Evolutionary conservation across 2,329 filamentous ascomycete species (phyloP).

Genomic region (Cladorrhinum sp.): DNA sequence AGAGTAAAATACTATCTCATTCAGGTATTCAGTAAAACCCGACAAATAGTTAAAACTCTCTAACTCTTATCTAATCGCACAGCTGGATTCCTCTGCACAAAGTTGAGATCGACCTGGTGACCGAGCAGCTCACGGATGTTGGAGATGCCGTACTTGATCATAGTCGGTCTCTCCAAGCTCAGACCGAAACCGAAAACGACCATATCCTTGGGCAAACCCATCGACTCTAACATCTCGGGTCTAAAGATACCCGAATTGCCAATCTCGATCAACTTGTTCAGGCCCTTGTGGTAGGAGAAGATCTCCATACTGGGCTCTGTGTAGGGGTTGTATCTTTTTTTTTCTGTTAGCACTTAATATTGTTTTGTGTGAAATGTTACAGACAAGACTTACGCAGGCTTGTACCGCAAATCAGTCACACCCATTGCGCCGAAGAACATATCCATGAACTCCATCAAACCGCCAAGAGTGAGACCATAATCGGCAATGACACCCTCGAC

Average conservation of each 20-base stretch:
- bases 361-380: too few relatives aligned
- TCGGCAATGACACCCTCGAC: slow-evolving; percentile 98
- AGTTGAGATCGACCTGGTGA: slow-evolving; percentile 91
- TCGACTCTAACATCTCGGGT: slow-evolving; percentile 77
- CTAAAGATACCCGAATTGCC: slow-evolving; percentile 99
- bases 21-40: too few relatives aligned
- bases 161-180: slow-evolving; percentile 88
- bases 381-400: slow-evolving; percentile 80
- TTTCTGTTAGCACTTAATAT: neutral
- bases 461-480: slow-evolving; percentile 87
- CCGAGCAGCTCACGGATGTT: slow-evolving; percentile 92
- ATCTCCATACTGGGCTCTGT: slow-evolving; percentile 98
- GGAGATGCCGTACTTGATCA: slow-evolving; percentile 90
- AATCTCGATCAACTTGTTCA: slow-evolving; percentile 92
- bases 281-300: slow-evolving; percentile 87
- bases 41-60: too few relatives aligned
- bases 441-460: slow-evolving; percentile 76
- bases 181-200: slow-evolving; percentile 92
- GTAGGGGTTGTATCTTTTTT: slow-evolving; percentile 72
- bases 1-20: too few relatives aligned
- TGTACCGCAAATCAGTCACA: slow-evolving; percentile 81
- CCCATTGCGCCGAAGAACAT: slow-evolving; percentile 97
- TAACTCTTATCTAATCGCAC: slow-evolving; percentile 86
- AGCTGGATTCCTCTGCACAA: slow-evolving; percentile 88
- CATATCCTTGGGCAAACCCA: slow-evolving; percentile 62